A percentile compares a stretch with the other conserved stretches of the same genome.
phyloP scores from a whole-genome alignment of 2,329 filamentous ascomycete genomes.

The Falciphora oryzae region DNA sequence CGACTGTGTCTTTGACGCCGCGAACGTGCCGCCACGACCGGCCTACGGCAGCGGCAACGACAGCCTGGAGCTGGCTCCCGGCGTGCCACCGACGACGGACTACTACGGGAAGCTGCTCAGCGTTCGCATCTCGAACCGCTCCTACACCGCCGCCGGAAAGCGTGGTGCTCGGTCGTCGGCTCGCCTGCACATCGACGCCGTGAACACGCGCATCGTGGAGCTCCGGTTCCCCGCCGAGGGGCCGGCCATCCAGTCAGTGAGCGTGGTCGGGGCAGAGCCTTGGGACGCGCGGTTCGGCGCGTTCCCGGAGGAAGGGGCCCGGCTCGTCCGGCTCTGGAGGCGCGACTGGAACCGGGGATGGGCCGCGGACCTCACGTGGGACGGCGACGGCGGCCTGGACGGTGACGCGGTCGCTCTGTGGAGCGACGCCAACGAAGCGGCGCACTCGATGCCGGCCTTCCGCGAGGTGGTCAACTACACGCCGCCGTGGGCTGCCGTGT shows the following conservation, averaged over 20 bases:
- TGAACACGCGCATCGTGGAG: constrained; percentile 74
- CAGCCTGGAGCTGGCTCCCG: constrained; percentile 7
- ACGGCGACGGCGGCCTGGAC: constrained; percentile 35
- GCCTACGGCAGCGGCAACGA: constrained; percentile 33
- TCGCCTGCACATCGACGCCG: constrained; percentile 60
- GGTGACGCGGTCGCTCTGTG: constrained; percentile 74
- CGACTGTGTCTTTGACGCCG: constrained; percentile 67
- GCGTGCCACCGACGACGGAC: constrained; percentile 23
- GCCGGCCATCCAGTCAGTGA: constrained; percentile 48
- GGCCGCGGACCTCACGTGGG: constrained; percentile 69
- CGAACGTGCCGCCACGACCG: constrained; percentile 54
- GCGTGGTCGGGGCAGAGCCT: constrained; percentile 55
- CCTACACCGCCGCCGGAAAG: constrained; percentile 23
- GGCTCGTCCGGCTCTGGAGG: constrained; percentile 65
- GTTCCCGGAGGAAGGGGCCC: constrained; percentile 50
- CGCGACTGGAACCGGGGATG: constrained; percentile 72
- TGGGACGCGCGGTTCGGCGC: constrained; percentile 61
- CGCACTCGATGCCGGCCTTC: constrained; percentile 71
- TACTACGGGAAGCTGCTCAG: constrained; percentile 56
- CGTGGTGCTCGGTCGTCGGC: constrained; percentile 34
- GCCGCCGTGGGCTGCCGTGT: constrained; percentile 73
- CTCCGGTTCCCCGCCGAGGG: constrained; percentile 56
- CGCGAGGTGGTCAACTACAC: constrained; percentile 72
- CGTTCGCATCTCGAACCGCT: constrained; percentile 46
- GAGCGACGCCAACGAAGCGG: constrained; percentile 70